Percentiles rank a stretch among this genome's conserved stretches.
Evolutionary conservation across 2,329 filamentous ascomycete species (phyloP).

Genomic region (Fusarium aywerte): DNA sequence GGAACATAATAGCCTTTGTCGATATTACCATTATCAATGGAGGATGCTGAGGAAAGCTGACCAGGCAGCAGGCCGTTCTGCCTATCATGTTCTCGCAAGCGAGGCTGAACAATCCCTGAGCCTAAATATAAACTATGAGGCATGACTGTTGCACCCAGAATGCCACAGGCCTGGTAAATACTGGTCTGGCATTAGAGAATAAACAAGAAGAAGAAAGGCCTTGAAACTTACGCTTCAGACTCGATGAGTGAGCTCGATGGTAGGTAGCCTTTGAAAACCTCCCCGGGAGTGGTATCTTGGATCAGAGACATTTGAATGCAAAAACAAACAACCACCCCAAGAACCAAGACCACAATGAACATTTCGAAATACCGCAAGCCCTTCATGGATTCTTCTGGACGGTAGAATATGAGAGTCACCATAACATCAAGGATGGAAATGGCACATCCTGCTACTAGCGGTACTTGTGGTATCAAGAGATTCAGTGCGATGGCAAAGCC

Average conservation of each 20-base stretch:
- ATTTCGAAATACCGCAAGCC: conserved; percentile 71
- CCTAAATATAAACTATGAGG: conserved; percentile 76
- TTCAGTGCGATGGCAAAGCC: conserved; percentile 77
- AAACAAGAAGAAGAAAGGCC: fast-evolving
- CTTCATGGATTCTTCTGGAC: conserved; percentile 67
- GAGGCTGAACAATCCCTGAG: conserved; percentile 74
- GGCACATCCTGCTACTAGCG: conserved; percentile 74
- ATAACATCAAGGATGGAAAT: conserved; percentile 76
- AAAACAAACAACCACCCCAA: conserved; percentile 77
- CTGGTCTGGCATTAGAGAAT: conserved; percentile 35
- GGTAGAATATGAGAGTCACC: conserved; percentile 74
- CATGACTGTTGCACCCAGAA: conserved; percentile 81
- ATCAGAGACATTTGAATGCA: conserved; percentile 75
- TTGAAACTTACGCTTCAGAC: conserved; percentile 59
- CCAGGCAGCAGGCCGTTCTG: too few species aligned
- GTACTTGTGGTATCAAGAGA: conserved; percentile 70
- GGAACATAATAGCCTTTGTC: conserved; percentile 74
- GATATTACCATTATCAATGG: fast-evolving
- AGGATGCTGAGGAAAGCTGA: not conserved
- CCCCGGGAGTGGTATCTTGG: conserved; percentile 61
- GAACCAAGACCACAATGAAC: conserved; percentile 70
- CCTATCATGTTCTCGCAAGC: conserved; percentile 70
- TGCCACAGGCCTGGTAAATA: conserved; percentile 78
- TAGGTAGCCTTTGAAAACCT: conserved; percentile 73
- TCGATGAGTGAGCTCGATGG: conserved; percentile 69